Percentiles rank a stretch among this genome's conserved stretches.
Evolutionary conservation across 2,329 filamentous ascomycete species (phyloP).

Genomic region (Neopestalotiopsis sp.): DNA sequence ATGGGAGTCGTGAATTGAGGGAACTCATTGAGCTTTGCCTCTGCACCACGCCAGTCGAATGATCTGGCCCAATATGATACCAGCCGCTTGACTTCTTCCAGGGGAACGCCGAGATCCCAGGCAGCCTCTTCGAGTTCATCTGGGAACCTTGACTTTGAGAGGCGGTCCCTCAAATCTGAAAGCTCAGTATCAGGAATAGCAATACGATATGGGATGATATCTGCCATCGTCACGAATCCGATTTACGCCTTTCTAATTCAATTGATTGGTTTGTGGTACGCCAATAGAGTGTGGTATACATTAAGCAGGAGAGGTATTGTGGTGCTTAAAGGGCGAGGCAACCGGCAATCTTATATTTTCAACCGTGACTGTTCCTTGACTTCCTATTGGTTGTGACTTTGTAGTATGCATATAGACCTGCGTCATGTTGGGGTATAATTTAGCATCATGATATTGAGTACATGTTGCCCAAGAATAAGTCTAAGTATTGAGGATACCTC

Average conservation of each 20-base stretch:
- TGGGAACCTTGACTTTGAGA: slow-evolving; percentile 58
- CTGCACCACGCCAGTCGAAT: slow-evolving; percentile 64
- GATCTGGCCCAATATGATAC: slow-evolving; percentile 61
- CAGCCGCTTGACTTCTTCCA: slow-evolving; percentile 64
- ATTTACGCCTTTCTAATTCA: background rate
- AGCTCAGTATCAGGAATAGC: slow-evolving; percentile 56
- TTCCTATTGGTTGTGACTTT: background rate
- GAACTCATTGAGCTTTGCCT: slow-evolving; percentile 62
- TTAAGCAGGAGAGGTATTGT: background rate
- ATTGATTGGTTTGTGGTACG: too few relatives aligned
- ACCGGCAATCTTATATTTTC: background rate
- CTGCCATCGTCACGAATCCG: slow-evolving; percentile 27
- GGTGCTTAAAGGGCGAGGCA: background rate
- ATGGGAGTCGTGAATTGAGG: slow-evolving; percentile 63
- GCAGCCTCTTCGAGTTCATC: slow-evolving; percentile 56
- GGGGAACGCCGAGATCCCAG: slow-evolving; percentile 66
- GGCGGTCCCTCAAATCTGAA: slow-evolving; percentile 57
- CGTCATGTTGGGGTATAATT: background rate
- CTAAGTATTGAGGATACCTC: background rate
- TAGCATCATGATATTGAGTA: background rate
- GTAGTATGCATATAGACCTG: background rate
- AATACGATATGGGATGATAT: slow-evolving; percentile 51
- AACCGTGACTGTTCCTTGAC: background rate
- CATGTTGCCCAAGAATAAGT: background rate
- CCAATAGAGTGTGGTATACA: background rate